Percentiles rank a stretch among this genome's conserved stretches.
Evolutionary conservation across 129 eudicot genomes (phyloP).

Genomic region (Lactuca sativa): DNA sequence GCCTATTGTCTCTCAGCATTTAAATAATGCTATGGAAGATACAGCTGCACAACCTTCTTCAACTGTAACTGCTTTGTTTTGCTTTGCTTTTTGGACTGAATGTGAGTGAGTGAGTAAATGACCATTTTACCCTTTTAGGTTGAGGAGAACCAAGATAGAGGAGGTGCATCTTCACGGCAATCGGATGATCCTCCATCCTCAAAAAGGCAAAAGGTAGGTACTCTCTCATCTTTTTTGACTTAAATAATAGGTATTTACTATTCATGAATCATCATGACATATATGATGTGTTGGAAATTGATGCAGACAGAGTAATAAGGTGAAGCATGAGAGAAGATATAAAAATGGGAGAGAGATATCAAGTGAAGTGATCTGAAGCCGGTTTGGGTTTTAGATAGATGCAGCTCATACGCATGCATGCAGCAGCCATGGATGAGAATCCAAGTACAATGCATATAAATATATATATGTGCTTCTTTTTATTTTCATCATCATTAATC

Average conservation of each 20-base stretch:
- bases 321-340: neutral
- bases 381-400: neutral
- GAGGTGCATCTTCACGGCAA: conserved; percentile 43
- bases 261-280: no score
- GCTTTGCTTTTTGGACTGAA: neutral
- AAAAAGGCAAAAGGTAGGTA: conserved; percentile 62
- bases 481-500: no score
- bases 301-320: conserved; percentile 38
- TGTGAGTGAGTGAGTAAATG: neutral
- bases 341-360: neutral
- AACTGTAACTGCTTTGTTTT: conserved; percentile 14
- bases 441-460: conserved; percentile 19
- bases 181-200: conserved; percentile 39
- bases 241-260: no score
- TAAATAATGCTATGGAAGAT: conserved; percentile 4
- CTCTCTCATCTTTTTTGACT: neutral
- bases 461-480: no score
- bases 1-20: conserved; percentile 64
- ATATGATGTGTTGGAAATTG: neutral
- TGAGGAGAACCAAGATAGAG: conserved; percentile 42
- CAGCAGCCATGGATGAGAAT: conserved; percentile 19
- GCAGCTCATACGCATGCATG: conserved; percentile 12
- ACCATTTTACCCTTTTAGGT: conserved; percentile 32
- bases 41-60: conserved; percentile 37
- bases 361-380: neutral